phyloP scores from a whole-genome alignment of 345 rosid species.

The Salix exigua region DNA sequence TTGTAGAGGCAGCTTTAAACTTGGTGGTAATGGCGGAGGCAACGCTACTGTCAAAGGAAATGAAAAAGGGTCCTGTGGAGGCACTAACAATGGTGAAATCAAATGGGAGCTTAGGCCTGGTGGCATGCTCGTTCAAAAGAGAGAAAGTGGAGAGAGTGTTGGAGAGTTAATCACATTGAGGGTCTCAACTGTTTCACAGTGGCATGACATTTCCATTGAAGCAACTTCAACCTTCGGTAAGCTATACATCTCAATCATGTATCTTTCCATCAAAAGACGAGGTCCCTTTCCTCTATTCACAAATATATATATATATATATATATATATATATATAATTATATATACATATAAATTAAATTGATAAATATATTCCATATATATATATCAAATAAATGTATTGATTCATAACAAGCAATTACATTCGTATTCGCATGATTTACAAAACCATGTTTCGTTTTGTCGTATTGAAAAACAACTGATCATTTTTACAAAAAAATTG shows the following conservation, averaged over 20 bases:
- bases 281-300: no score
- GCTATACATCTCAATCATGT: not conserved
- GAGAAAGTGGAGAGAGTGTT: conserved; percentile 38
- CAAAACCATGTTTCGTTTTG: no score
- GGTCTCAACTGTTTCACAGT: conserved; percentile 65
- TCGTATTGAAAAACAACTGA: no score
- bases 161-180: conserved; percentile 55
- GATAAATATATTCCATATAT: no score
- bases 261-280: no score
- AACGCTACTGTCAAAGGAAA: conserved; percentile 14
- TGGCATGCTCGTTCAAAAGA: conserved; percentile 90
- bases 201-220: conserved; percentile 69
- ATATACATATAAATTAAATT: no score
- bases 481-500: no score
- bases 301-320: no score
- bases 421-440: no score
- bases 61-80: conserved; percentile 29
- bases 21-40: conserved; percentile 25
- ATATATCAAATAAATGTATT: no score
- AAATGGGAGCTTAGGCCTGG: conserved; percentile 91
- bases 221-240: conserved; percentile 89
- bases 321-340: no score
- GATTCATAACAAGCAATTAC: no score
- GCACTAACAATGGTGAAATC: conserved; percentile 39
- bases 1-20: conserved; percentile 36